Percentiles rank a stretch among this genome's conserved stretches.
Evolutionary conservation across 768 basidiomycete genomes (phyloP).

Genomic region (Tylopilus subfusipes): DNA sequence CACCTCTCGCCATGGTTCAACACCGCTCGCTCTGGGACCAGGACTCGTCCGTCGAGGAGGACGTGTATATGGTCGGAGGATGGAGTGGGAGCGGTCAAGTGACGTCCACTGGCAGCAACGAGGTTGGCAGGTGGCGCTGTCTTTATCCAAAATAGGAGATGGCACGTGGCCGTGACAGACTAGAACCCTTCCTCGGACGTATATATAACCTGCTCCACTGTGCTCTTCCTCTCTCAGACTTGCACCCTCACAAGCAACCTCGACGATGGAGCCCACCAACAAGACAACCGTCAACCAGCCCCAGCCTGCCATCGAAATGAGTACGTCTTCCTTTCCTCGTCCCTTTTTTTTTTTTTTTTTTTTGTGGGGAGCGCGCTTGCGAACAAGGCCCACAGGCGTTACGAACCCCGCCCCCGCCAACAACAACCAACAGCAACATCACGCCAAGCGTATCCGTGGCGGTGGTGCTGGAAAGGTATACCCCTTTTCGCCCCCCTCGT

Average conservation of each 20-base stretch:
- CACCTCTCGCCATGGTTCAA: background rate
- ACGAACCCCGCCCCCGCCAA: conserved; percentile 44
- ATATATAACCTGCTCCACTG: conserved; percentile 10
- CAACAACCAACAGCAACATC: conserved; percentile 40
- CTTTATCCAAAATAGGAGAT: too few species aligned
- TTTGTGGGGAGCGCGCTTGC: background rate
- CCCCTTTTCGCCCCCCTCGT: background rate
- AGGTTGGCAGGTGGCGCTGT: too few species aligned
- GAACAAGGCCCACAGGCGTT: conserved; percentile 34
- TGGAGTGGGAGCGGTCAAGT: background rate
- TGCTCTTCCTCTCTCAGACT: background rate
- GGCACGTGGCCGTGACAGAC: too few species aligned
- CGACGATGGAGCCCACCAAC: conserved; percentile 31
- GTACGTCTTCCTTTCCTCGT: conserved; percentile 40
- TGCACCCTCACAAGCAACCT: conserved; percentile 24
- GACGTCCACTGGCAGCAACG: too few species aligned
- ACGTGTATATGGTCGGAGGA: too few species aligned
- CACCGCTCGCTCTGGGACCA: too few species aligned
- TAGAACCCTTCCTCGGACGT: too few species aligned
- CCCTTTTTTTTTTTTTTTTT: background rate
- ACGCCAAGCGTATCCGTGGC: conserved; percentile 60
- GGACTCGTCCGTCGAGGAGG: too few species aligned
- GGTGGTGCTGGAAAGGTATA: conserved; percentile 66
- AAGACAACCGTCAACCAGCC: conserved; percentile 50
- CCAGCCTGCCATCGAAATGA: conserved; percentile 58